A percentile compares a stretch with the other conserved stretches of the same genome.
Conservation (phyloP, 345 rosid species). For the Eucalyptus regnans region DNA sequence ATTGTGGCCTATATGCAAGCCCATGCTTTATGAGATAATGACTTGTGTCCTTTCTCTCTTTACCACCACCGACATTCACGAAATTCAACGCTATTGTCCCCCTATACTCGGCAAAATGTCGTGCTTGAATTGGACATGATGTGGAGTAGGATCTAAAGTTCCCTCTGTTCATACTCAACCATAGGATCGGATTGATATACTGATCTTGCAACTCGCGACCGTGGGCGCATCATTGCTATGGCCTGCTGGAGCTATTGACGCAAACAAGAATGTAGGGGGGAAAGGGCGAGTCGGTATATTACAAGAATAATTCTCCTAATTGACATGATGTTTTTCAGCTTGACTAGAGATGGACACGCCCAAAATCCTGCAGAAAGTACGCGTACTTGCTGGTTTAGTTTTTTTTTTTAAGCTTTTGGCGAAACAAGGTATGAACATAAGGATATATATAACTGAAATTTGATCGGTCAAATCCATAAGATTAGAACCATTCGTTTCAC, state of each 20-base stretch:
- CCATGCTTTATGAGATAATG: background rate
- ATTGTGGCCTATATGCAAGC: background rate
- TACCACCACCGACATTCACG: background rate
- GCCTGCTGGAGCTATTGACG: background rate
- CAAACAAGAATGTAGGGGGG: background rate
- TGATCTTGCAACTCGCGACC: background rate
- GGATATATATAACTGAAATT: background rate
- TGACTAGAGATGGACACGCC: background rate
- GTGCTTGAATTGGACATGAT: background rate
- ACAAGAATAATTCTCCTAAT: background rate
- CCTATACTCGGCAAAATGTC: background rate
- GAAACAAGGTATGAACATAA: background rate
- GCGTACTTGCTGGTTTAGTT: background rate
- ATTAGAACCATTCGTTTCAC: background rate
- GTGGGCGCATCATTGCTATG: background rate
- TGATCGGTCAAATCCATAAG: background rate
- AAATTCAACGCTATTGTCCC: background rate
- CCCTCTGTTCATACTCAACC: background rate
- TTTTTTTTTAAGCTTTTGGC: background rate
- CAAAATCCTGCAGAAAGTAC: background rate
- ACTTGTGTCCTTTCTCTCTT: background rate
- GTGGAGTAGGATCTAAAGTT: background rate
- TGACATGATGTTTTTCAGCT: background rate
- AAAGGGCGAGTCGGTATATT: background rate
- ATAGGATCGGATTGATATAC: background rate